Evolutionary conservation across 2,329 filamentous ascomycete genomes (phyloP).

Genomic region (Neobulgaria alba): DNA sequence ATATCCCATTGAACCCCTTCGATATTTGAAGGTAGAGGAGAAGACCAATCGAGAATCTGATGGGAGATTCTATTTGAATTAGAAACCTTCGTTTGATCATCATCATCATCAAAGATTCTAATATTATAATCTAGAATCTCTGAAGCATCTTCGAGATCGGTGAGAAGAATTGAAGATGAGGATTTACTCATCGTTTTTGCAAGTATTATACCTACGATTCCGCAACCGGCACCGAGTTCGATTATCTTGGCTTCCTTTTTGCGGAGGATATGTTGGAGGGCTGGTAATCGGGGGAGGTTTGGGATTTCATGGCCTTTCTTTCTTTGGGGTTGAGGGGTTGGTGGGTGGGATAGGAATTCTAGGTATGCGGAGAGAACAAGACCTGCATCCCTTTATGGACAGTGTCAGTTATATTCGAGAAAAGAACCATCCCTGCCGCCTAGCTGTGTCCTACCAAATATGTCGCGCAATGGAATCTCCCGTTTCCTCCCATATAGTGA

Average conservation of each 20-base stretch:
- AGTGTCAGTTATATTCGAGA: constrained; percentile 12
- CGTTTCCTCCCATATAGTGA: constrained; percentile 56
- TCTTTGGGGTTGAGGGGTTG: not conserved
- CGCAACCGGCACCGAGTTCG: constrained; percentile 61
- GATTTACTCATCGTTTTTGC: constrained; percentile 25
- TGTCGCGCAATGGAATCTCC: constrained; percentile 66
- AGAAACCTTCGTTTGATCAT: not conserved
- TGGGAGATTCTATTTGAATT: constrained; percentile 31
- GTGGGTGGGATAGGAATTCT: constrained; percentile 5
- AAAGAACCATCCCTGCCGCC: constrained; percentile 16
- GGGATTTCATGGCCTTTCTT: not conserved
- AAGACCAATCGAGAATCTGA: constrained; percentile 55
- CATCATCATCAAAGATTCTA: constrained; percentile 1
- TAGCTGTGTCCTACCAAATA: constrained; percentile 53
- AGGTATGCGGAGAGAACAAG: constrained; percentile 31
- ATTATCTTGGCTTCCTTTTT: constrained; percentile 39
- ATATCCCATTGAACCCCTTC: constrained; percentile 40
- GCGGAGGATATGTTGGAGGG: constrained; percentile 10
- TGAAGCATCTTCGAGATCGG: constrained; percentile 56
- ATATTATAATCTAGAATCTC: constrained; percentile 50
- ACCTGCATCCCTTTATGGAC: constrained; percentile 29
- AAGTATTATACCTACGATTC: constrained; percentile 58
- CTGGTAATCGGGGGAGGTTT: constrained; percentile 11
- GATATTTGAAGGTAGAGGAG: constrained; percentile 32
- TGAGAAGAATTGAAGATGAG: constrained; percentile 33